A percentile compares a stretch with the other conserved stretches of the same genome.
These are phyloP conservation scores for Orbilia oligospora DNA, from an alignment of 2,329 filamentous ascomycete genomes.

Conservation along the genomic window DNA sequence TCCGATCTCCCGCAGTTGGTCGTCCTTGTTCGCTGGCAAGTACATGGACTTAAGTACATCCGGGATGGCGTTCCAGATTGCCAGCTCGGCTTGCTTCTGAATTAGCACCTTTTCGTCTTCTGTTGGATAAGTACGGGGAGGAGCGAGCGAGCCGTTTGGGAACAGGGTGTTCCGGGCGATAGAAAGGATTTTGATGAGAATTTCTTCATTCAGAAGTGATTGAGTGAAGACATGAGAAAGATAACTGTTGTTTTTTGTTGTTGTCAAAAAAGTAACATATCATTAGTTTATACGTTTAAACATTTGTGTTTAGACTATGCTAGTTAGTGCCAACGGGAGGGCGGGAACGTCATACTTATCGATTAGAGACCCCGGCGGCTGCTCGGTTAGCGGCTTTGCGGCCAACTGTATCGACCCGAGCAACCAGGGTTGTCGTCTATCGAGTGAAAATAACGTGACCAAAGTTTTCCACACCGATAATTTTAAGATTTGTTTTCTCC, in stretches of 20 bases:
- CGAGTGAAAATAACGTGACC: slow-evolving; percentile 59
- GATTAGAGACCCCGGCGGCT: slow-evolving; percentile 61
- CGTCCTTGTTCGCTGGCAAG: slow-evolving; percentile 63
- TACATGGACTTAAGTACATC: slow-evolving; percentile 65
- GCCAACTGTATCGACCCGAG: slow-evolving; percentile 61
- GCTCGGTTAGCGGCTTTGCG: slow-evolving; percentile 60
- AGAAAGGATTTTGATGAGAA: slow-evolving; percentile 72
- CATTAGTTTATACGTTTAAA: slow-evolving; percentile 12
- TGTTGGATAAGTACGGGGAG: slow-evolving; percentile 75
- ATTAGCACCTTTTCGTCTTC: slow-evolving; percentile 75
- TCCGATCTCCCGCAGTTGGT: slow-evolving; percentile 58
- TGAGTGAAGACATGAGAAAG: slow-evolving; percentile 69
- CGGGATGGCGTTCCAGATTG: slow-evolving; percentile 71
- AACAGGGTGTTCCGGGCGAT: slow-evolving; percentile 84
- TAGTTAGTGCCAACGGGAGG: slow-evolving; percentile 21
- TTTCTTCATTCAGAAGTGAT: slow-evolving; percentile 68
- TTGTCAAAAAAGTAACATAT: slow-evolving; percentile 7
- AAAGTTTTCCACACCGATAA: slow-evolving; percentile 62
- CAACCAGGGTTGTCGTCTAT: slow-evolving; percentile 63
- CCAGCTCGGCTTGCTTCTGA: slow-evolving; percentile 77
- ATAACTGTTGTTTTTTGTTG: slow-evolving; percentile 66
- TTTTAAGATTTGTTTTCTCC: slow-evolving; percentile 61
- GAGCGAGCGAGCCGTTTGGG: slow-evolving; percentile 83
- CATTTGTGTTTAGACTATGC: slow-evolving; percentile 16
- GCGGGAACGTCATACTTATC: slow-evolving; percentile 60